Percentiles rank a stretch among this genome's conserved stretches.
Evolutionary conservation across 2,329 filamentous ascomycete genomes (phyloP).

Genomic region (Pseudogymnoascus sp.): DNA sequence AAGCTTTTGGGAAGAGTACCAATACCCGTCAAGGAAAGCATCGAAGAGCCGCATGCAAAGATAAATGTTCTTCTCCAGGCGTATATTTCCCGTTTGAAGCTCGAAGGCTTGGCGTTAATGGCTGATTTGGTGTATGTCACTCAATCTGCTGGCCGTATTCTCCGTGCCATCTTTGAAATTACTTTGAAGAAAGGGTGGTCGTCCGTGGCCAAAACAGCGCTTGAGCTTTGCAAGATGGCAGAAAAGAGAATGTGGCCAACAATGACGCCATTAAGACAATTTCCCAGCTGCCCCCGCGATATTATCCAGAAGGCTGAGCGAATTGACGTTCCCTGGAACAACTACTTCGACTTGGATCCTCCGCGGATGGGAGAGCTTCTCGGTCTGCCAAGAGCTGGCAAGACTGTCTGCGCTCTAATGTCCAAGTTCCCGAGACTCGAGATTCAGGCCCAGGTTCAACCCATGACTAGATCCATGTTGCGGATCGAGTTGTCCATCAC

Average conservation of each 20-base stretch:
- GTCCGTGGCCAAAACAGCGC: constrained; percentile 79
- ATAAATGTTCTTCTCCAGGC: constrained; percentile 96
- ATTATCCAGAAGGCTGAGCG: constrained; percentile 88
- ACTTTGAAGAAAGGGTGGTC: constrained; percentile 96
- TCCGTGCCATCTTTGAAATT: constrained; percentile 94
- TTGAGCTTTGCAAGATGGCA: constrained; percentile 97
- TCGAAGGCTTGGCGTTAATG: constrained; percentile 92
- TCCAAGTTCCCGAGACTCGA: constrained; percentile 90
- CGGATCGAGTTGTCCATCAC: constrained; percentile 83
- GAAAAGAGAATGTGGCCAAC: constrained; percentile 99
- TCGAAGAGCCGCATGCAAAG: constrained; percentile 94
- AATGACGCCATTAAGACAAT: constrained; percentile 92
- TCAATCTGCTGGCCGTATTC: constrained; percentile 90
- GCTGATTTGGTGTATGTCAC: constrained; percentile 98
- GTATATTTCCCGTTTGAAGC: constrained; percentile 87
- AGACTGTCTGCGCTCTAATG: constrained; percentile 75
- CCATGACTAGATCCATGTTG: constrained; percentile 88
- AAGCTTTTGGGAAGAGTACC: constrained; percentile 85
- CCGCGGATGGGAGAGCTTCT: constrained; percentile 93
- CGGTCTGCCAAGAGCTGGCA: constrained; percentile 80
- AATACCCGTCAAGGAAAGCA: constrained; percentile 93
- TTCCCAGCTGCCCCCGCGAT: constrained; percentile 70
- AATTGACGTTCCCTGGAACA: constrained; percentile 87
- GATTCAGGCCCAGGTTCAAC: constrained; percentile 86
- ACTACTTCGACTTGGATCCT: constrained; percentile 92